Base-by-base conservation (phyloP, 179 eudicot genomes). In the Silene vulgaris region DNA sequence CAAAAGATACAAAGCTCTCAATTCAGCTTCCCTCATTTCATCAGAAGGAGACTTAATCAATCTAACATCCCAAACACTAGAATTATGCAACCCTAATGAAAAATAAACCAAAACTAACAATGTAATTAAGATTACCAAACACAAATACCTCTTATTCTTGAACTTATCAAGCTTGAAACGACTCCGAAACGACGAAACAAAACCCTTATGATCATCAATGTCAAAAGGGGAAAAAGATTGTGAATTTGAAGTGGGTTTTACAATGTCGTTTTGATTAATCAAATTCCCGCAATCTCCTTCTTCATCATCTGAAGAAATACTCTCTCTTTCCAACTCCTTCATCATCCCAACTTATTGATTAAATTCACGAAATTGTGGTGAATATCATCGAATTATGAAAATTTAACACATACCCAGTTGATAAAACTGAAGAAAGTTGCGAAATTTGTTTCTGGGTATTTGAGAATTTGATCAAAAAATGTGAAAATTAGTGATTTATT, bases 11-110 rank as follows among this genome's bases (percentile, higher is more conserved):
- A 92, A 72, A 48, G 92, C 93, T 14, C 65, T 81, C 43, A 92
- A 80, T 67, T 92, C 92, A 8, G 93, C 74, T 54, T 92, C 92
- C 28, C 94, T 91, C 92, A 92, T 92, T 8, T 84, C 81, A 83
- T 84, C 85, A 82, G 77, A 68, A 48, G 59, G 77, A 0, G 81
- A 64, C 5, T 78, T 69, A 65, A 82, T 71, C 65, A 77, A 79
- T 32, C 66, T 76, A 76, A 73, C 43, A 57, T 71, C 70, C 76
- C 81, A 82, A 65, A 81, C 32, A 21, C 72, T 75, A 3, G 84
- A 69, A 79, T 79, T 74, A 57, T 81, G 81, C 62, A 88, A 21
- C 72, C 85, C 91, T 35, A 87, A 40, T 4, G 89, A 86, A 76
- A 85, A 89, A 82, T 78, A 90, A 11, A 90, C 43, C 23, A 90